A percentile compares a stretch with the other conserved stretches of the same genome.
phyloP scores from a whole-genome alignment of 768 basidiomycete genomes.

The Serpula lacrymans region DNA sequence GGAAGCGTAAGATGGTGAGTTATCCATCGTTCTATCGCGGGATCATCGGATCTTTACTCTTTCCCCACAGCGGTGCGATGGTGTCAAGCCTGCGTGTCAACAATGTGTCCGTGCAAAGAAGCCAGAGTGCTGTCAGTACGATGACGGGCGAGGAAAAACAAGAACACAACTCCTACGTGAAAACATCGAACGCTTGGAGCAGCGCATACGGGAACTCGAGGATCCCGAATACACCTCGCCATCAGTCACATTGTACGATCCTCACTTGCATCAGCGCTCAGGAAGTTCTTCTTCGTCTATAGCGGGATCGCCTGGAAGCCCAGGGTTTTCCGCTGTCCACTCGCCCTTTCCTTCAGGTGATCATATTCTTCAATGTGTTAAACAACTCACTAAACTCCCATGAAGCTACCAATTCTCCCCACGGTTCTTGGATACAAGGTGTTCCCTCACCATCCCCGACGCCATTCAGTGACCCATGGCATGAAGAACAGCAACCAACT shows the following conservation, averaged over 20 bases:
- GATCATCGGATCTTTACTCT: slow-evolving; percentile 10
- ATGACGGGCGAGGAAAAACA: slow-evolving; percentile 83
- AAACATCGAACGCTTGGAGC: slow-evolving; percentile 69
- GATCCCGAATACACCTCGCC: slow-evolving; percentile 69
- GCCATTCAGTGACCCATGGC: slow-evolving; percentile 49
- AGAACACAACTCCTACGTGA: slow-evolving; percentile 77
- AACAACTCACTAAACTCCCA: slow-evolving; percentile 9
- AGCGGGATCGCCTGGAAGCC: slow-evolving; percentile 46
- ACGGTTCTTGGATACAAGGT: slow-evolving; percentile 47
- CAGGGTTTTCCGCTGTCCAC: slow-evolving; percentile 50
- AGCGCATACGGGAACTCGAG: slow-evolving; percentile 70
- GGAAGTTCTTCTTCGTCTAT: slow-evolving; percentile 55
- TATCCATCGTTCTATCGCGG: slow-evolving; percentile 1
- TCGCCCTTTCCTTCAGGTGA: slow-evolving; percentile 59
- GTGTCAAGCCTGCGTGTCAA: slow-evolving; percentile 71
- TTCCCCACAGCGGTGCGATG: slow-evolving; percentile 65
- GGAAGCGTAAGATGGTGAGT: slow-evolving; percentile 69
- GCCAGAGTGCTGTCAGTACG: slow-evolving; percentile 70
- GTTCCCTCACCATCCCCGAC: slow-evolving; percentile 51
- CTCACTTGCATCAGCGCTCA: slow-evolving; percentile 41
- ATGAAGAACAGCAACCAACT: slow-evolving; percentile 45
- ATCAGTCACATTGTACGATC: slow-evolving; percentile 68
- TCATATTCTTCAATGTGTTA: slow-evolving; percentile 10
- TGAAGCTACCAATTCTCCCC: slow-evolving; percentile 47
- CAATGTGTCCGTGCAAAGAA: slow-evolving; percentile 80